These are phyloP conservation scores for Xylariales sp. DNA, from an alignment of 2,329 filamentous ascomycete species.

Conservation along the genomic window DNA sequence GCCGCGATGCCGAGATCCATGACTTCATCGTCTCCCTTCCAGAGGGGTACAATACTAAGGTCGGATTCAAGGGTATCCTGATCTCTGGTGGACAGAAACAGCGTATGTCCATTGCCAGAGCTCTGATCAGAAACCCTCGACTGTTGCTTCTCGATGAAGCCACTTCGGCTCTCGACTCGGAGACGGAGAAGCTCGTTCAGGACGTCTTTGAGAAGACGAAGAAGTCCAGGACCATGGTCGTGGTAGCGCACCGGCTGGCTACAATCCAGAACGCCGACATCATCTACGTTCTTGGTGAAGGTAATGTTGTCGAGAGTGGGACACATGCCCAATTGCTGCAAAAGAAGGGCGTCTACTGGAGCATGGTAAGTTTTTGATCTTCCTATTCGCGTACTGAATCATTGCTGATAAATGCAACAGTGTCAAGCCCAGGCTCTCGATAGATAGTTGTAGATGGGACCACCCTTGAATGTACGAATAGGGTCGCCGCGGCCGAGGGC, in stretches of 20 bases:
- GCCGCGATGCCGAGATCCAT: slow-evolving; percentile 60
- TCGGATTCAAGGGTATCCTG: slow-evolving; percentile 63
- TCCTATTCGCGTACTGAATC: neutral
- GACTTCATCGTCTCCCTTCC: slow-evolving; percentile 66
- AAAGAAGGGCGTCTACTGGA: slow-evolving; percentile 49
- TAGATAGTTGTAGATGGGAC: neutral
- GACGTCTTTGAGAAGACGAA: slow-evolving; percentile 61
- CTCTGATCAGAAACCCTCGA: slow-evolving; percentile 59
- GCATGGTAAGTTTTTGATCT: slow-evolving; percentile 44
- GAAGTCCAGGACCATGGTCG: slow-evolving; percentile 61
- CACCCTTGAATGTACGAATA: too few relatives aligned
- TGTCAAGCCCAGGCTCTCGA: slow-evolving; percentile 28
- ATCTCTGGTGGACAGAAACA: slow-evolving; percentile 68
- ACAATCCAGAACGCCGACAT: slow-evolving; percentile 74
- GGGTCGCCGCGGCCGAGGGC: too few relatives aligned
- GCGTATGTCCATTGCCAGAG: slow-evolving; percentile 66
- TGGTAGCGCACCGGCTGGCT: slow-evolving; percentile 71
- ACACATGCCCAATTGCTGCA: slow-evolving; percentile 45
- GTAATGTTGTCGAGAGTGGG: slow-evolving; percentile 50
- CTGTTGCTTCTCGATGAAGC: slow-evolving; percentile 68
- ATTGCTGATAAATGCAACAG: slow-evolving; percentile 11
- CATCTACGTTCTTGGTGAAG: slow-evolving; percentile 71
- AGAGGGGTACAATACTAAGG: slow-evolving; percentile 61
- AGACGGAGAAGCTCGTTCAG: slow-evolving; percentile 51
- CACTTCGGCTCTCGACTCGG: slow-evolving; percentile 63